Base-by-base conservation (phyloP, 345 rosid genomes). In the Brassica rapa region DNA sequence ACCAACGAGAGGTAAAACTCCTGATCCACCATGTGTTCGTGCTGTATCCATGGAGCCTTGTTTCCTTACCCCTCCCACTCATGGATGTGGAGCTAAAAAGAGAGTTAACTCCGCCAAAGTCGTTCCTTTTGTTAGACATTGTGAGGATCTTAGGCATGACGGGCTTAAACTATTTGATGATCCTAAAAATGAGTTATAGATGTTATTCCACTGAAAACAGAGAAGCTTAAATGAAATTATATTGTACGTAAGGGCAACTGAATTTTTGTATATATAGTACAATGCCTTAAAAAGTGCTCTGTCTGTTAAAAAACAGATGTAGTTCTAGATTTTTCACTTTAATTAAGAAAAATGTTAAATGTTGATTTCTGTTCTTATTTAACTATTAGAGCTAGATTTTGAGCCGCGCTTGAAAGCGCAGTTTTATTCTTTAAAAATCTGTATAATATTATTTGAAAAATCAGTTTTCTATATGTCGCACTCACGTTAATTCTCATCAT, bases 31-130 rank as follows among this genome's bases (percentile, higher is more conserved):
- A 6, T 83, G 86, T 83, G 75, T 77, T 46, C 53, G 29, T 9
- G 81, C 73, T 43, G 65, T 70, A 70, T 79, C 86, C 2, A 74
- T 82, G 72, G 85, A 86, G 75, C 86, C 86, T 56, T 86, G 86
- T 35, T 83, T 68, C 32, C 82, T 79, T 59, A 56, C 30, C 56
- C 66, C 84, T 63, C 85, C 82, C 0, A 57, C n/a, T 37, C 14
- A 55, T 63, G 68, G 75, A 64, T 82, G 85, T 76, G 75, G 70
- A 27, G 71, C 82, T 5, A 49, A 77, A 63, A 33, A 23, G 9
- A 5, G 62, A 21, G 9, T 12, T 0, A 63, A 66, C 21, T 55
- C 81, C 3, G 81, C 74, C 0, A 62, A 79, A 10, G 35, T 82
- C 8, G 37, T 77, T 33, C 84, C 79, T 35, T 76, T 78, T 74